A percentile compares a stretch with the other conserved stretches of the same genome.
phyloP scores from a whole-genome alignment of 805 yeast genomes.

The Wickerhamomyces chambardii region DNA sequence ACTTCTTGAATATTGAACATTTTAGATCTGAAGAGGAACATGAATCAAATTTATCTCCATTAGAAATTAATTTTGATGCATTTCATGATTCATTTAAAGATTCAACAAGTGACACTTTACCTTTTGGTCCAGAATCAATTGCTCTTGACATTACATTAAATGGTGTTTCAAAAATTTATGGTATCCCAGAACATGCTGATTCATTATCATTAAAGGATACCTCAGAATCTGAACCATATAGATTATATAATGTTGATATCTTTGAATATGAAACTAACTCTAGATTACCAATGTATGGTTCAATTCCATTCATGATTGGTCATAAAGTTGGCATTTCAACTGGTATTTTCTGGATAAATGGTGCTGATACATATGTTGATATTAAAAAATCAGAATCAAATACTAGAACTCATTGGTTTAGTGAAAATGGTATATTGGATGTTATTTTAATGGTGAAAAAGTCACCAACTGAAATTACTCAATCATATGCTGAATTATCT shows the following conservation, averaged over 20 bases:
- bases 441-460: conserved; percentile 57
- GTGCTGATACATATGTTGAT: conserved; percentile 90
- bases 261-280: conserved; percentile 87
- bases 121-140: conserved; percentile 85
- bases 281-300: conserved; percentile 88
- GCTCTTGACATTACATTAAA: conserved; percentile 68
- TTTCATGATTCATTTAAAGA: conserved; percentile 70
- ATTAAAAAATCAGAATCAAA: conserved; percentile 29
- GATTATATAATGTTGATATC: conserved; percentile 88
- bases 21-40: conserved; percentile 41
- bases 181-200: conserved; percentile 97
- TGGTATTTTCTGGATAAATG: conserved; percentile 87
- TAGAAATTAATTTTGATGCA: conserved; percentile 57
- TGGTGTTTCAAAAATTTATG: conserved; percentile 61
- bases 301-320: conserved; percentile 83
- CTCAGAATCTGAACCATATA: conserved; percentile 54
- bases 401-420: conserved; percentile 79
- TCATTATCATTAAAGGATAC: conserved; percentile 70
- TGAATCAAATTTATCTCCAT: conserved; percentile 33
- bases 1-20: conserved; percentile 79
- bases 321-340: conserved; percentile 45
- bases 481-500: conserved; percentile 57
- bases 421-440: conserved; percentile 83
- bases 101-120: conserved; percentile 52
- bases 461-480: conserved; percentile 45